phyloP scores from a whole-genome alignment of 306 rosid species.

The Erythrophleum fordii region DNA sequence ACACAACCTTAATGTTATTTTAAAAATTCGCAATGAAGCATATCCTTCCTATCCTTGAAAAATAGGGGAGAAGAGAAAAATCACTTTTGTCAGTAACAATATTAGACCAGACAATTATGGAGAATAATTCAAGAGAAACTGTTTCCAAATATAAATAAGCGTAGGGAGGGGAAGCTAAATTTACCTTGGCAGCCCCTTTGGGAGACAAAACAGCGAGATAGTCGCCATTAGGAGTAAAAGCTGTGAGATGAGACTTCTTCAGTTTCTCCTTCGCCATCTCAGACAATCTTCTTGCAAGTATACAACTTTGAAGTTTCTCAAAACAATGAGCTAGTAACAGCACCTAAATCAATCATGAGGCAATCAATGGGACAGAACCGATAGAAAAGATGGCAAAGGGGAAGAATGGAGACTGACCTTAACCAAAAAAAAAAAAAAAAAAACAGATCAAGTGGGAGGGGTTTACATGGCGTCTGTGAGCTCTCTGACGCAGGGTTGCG shows the following conservation, averaged over 20 bases:
- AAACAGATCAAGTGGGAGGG: not conserved
- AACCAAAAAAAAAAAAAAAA: not conserved
- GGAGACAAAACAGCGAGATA: constrained; percentile 43
- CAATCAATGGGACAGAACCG: not conserved
- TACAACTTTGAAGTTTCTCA: not conserved
- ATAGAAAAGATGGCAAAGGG: not conserved
- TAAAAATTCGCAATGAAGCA: not conserved
- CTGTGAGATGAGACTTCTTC: constrained; percentile 46
- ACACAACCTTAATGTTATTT: constrained; percentile 8
- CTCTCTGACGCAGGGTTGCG: constrained; percentile 18
- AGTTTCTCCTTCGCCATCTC: constrained; percentile 45
- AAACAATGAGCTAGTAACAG: not conserved
- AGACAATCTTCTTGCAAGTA: constrained; percentile 9
- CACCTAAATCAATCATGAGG: constrained; percentile 16
- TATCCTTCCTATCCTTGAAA: not conserved
- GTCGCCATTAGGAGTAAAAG: constrained; percentile 51
- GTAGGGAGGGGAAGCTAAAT: not conserved
- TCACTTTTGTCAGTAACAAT: not conserved
- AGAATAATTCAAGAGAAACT: constrained; percentile 18
- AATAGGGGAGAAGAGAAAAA: not conserved
- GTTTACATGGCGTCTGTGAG: constrained; percentile 22
- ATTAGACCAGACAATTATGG: constrained; percentile 13
- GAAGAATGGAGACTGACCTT: not conserved
- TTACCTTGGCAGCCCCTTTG: constrained; percentile 42
- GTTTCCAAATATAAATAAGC: constrained; percentile 6